Evolutionary conservation across 75 land plant genomes (phyloP).

Genomic region (Isoetes taiwanensis): DNA sequence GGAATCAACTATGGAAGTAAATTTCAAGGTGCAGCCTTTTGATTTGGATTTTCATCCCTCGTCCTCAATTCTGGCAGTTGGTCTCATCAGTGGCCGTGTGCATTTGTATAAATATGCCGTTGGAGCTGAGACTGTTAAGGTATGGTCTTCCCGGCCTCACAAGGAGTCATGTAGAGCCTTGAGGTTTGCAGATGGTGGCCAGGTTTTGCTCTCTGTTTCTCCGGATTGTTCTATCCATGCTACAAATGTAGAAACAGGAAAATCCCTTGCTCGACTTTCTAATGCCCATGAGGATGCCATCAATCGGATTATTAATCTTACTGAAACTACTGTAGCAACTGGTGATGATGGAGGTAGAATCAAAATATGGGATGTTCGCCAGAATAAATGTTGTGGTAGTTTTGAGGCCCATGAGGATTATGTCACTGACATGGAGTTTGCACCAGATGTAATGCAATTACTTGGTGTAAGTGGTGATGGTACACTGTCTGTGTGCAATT

Average conservation of each 20-base stretch:
- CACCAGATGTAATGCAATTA: constrained; percentile 46
- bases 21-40: constrained; percentile 49
- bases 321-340: constrained; percentile 66
- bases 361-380: constrained; percentile 97
- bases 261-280: constrained; percentile 49
- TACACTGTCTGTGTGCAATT: constrained; percentile 73
- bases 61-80: constrained; percentile 44
- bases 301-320: constrained; percentile 55
- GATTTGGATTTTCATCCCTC: constrained; percentile 87
- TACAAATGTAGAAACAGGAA: constrained; percentile 70
- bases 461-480: constrained; percentile 89
- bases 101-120: constrained; percentile 47
- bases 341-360: constrained; percentile 92
- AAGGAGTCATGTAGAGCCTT: constrained; percentile 71
- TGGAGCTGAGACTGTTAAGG: constrained; percentile 25
- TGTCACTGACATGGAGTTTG: constrained; percentile 80
- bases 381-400: constrained; percentile 56
- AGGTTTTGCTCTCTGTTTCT: constrained; percentile 58
- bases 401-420: constrained; percentile 81
- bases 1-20: constrained; percentile 36
- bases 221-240: constrained; percentile 72
- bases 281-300: constrained; percentile 66
- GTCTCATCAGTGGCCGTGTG: constrained; percentile 61
- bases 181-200: constrained; percentile 57
- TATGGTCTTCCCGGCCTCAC: constrained; percentile 19